Evolutionary conservation across 805 yeast species (phyloP), one percentile per base, ranked within the genome.

Genomic region (Hanseniaspora guilliermondii): DNA sequence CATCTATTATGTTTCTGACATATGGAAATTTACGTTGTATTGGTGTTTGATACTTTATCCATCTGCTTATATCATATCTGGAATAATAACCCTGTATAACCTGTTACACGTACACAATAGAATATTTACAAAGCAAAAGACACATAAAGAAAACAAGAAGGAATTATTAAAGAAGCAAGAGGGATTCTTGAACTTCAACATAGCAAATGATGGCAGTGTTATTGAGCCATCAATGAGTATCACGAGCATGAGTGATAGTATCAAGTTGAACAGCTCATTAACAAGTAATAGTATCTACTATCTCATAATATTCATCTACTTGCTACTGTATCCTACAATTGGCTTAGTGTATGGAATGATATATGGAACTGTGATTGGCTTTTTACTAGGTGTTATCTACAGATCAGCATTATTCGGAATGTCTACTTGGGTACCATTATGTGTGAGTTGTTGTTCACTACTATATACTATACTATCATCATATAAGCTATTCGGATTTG

Each of bases 391-490:
- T 36, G 85, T 87, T 1, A 76, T 88, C 7, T 89, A 89, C 68
- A 73, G 76, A 53, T 80, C 95, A 0, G 95, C 95, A 0, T 74
- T 83, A 24, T 79, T 91, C 61, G 77, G 84, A 22, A 86, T 93
- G 94, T 83, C 94, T 12, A 86, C 97, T 0, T 91, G 98, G 98
- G 79, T 91, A 7, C 97, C 98, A 0, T 75, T 91, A 59, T 76
- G 84, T 54, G 86, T 89, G 79, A 94, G 55, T 21, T 50, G 55
- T 24, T 50, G 55, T 27, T 50, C 55, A 2, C 81, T 0, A 67
- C 84, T 2, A 76, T 84, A 4, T 81, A 80, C 60, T 73, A 85
- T 6, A 63, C 87, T 42, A 85, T 77, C 65, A 79, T 84, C 63
- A 74, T 87, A 36, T 72, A 83, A 35, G 76, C 82, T 8, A 76